These are phyloP conservation scores for Hyaloscypha finlandica DNA, from an alignment of 495 filamentous ascomycete species.

Conservation along the genomic window DNA sequence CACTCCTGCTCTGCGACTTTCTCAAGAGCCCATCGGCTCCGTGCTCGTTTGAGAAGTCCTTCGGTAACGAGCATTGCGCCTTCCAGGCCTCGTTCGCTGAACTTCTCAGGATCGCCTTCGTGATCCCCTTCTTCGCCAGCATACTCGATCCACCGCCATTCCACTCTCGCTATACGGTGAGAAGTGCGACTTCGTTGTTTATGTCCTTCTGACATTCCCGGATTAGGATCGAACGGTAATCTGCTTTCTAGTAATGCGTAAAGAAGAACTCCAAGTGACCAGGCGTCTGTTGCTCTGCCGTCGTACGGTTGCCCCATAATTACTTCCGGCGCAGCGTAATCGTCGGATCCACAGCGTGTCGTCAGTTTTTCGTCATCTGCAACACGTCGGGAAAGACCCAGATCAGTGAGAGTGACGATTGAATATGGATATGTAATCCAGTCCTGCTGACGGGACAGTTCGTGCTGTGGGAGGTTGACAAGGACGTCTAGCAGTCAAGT, in stretches of 20 bases:
- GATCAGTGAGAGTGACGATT: conserved; percentile 84
- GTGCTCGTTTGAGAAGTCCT: conserved; percentile 75
- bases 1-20: conserved; percentile 72
- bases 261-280: conserved; percentile 90
- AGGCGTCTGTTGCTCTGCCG: conserved; percentile 88
- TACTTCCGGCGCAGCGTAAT: conserved; percentile 96
- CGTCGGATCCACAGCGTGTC: conserved; percentile 91
- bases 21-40: conserved; percentile 70
- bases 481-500: conserved; percentile 70
- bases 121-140: conserved; percentile 72
- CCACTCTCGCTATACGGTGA: conserved; percentile 90
- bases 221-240: conserved; percentile 86
- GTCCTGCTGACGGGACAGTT: conserved; percentile 50
- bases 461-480: conserved; percentile 70
- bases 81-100: conserved; percentile 61
- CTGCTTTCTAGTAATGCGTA: conserved; percentile 93
- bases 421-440: conserved; percentile 76
- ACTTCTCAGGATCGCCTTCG: conserved; percentile 47
- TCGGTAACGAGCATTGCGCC: conserved; percentile 82
- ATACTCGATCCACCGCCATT: conserved; percentile 91
- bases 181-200: conserved; percentile 73
- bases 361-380: conserved; percentile 77
- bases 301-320: conserved; percentile 95
- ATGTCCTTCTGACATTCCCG: conserved; percentile 69
- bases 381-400: conserved; percentile 86